These are phyloP conservation scores for Tulasnella sp. DNA, from an alignment of 768 basidiomycete genomes.

Conservation along the genomic window DNA sequence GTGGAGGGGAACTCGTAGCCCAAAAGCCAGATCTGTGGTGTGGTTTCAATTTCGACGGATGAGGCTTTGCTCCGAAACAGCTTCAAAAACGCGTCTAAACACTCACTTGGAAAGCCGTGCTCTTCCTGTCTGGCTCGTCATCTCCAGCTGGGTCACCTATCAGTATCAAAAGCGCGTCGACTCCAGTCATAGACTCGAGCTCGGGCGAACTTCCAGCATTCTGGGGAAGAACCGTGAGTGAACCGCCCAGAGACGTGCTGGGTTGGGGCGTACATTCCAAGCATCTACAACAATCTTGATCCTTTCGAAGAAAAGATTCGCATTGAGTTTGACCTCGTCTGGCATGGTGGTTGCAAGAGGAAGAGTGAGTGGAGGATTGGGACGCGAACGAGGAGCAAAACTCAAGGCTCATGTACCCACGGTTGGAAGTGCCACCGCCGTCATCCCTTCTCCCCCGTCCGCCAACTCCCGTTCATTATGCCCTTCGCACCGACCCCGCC, in stretches of 20 bases:
- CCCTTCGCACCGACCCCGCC: constrained; percentile 3
- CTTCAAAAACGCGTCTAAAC: constrained; percentile 13
- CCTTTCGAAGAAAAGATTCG: constrained; percentile 1
- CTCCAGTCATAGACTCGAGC: constrained; percentile 51
- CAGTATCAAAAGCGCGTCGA: constrained; percentile 56
- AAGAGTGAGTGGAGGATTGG: background rate
- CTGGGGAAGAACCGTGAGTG: background rate
- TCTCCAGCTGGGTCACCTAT: constrained; percentile 74
- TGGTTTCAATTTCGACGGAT: background rate
- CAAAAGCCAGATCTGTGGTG: constrained; percentile 77
- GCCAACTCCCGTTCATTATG: constrained; percentile 1
- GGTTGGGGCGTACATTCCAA: background rate
- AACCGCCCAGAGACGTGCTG: background rate
- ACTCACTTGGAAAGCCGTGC: constrained; percentile 80
- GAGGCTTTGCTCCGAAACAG: background rate
- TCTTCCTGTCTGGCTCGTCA: constrained; percentile 84
- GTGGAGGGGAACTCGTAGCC: constrained; percentile 98
- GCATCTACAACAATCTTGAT: constrained; percentile 2
- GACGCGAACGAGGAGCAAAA: background rate
- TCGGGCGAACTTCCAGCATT: constrained; percentile 28
- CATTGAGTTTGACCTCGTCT: constrained; percentile 14
- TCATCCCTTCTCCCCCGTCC: background rate
- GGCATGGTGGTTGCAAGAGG: background rate
- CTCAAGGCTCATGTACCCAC: background rate
- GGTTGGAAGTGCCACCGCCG: background rate